These are phyloP conservation scores for Sphaerosporella brunnea DNA, from an alignment of 495 filamentous ascomycete genomes.

Conservation along the genomic window DNA sequence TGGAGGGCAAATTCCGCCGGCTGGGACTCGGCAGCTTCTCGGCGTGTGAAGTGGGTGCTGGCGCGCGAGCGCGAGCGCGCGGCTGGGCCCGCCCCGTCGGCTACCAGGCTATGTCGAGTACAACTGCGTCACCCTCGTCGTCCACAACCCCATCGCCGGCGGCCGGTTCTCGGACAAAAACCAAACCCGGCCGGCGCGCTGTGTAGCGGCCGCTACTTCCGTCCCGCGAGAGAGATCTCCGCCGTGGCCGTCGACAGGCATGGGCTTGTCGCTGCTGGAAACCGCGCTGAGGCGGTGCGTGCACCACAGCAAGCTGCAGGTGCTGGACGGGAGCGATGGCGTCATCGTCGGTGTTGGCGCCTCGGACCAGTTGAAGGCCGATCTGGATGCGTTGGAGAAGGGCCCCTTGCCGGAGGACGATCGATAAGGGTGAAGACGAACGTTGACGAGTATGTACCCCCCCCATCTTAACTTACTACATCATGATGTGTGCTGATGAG, in stretches of 20 bases:
- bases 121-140: conserved; percentile 70
- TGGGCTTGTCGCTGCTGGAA: conserved; percentile 60
- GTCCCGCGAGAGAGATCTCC: too few species aligned
- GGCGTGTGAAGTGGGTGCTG: conserved; percentile 77
- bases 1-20: conserved; percentile 70
- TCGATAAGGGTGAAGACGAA: too few species aligned
- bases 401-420: conserved; percentile 76
- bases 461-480: too few species aligned
- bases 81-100: conserved; percentile 55
- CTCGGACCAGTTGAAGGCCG: conserved; percentile 53
- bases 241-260: conserved; percentile 57
- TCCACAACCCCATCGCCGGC: conserved; percentile 66
- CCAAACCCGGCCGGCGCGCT: conserved; percentile 32
- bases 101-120: conserved; percentile 56
- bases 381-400: conserved; percentile 64
- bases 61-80: conserved; percentile 60
- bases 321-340: conserved; percentile 52
- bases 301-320: conserved; percentile 63
- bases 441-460: too few species aligned
- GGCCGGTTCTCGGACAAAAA: conserved; percentile 70
- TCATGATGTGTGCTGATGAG: too few species aligned
- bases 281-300: conserved; percentile 63
- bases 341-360: conserved; percentile 66
- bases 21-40: conserved; percentile 74
- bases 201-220: conserved; percentile 71